These are phyloP conservation scores for Ochromonas danica DNA, from an alignment of 108 stramenopile genomes.

Conservation along the genomic window DNA sequence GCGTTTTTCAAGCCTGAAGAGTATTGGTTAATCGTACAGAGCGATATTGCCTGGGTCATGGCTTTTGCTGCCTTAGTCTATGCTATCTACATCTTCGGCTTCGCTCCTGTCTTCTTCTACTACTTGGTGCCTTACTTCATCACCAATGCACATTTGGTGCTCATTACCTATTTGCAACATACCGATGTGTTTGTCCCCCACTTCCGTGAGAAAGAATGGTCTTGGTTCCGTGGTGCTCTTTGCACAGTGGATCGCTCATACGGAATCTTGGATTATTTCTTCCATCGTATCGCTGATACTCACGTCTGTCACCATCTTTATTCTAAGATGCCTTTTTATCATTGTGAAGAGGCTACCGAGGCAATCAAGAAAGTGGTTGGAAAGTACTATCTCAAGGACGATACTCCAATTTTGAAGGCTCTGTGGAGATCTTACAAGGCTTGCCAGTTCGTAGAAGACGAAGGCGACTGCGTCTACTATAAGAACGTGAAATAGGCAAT, in stretches of 20 bases:
- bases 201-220: conserved; percentile 90
- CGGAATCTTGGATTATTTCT: conserved; percentile 80
- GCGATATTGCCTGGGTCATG: conserved; percentile 69
- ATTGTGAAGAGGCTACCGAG: conserved; percentile 85
- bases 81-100: conserved; percentile 57
- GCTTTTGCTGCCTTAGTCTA: conserved; percentile 59
- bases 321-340: conserved; percentile 98
- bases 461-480: conserved; percentile 48
- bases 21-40: conserved; percentile 70
- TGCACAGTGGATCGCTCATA: conserved; percentile 95
- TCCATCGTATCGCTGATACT: conserved; percentile 96
- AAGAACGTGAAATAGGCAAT: conserved; percentile 37
- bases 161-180: conserved; percentile 99
- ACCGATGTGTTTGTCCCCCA: conserved; percentile 95
- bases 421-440: conserved; percentile 49
- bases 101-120: conserved; percentile 76
- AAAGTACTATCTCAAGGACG: conserved; percentile 56
- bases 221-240: conserved; percentile 93
- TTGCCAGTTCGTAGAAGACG: conserved; percentile 52
- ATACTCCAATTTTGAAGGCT: conserved; percentile 54
- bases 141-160: conserved; percentile 91
- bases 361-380: conserved; percentile 68
- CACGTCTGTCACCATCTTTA: conserved; percentile 98
- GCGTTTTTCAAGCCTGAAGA: conserved; percentile 51
- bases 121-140: conserved; percentile 88